These are phyloP conservation scores for Rhizopogon roseolus DNA, from an alignment of 768 basidiomycete genomes.

Conservation along the genomic window DNA sequence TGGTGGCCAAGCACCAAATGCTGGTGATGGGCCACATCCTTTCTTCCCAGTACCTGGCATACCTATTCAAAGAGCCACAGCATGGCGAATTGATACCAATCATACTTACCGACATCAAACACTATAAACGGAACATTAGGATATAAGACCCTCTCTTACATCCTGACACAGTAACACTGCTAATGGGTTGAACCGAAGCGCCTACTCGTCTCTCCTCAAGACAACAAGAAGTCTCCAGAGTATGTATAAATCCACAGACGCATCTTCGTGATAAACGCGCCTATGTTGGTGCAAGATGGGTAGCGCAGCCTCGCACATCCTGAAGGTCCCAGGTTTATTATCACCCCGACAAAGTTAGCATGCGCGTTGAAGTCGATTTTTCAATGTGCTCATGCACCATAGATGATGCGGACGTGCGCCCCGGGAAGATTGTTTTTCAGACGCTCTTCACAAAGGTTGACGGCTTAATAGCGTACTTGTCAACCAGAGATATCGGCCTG, in stretches of 20 bases:
- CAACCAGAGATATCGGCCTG: not conserved
- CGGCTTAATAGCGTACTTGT: not conserved
- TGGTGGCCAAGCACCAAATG: not conserved
- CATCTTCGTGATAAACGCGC: not conserved
- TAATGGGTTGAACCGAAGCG: not conserved
- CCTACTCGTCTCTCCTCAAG: not conserved
- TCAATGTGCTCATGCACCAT: not conserved
- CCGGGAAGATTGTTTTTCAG: not conserved
- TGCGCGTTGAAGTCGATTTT: not conserved
- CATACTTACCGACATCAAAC: not conserved
- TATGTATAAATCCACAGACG: not conserved
- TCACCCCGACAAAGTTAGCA: constrained; percentile 14
- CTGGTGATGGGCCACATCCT: no score
- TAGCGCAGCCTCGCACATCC: constrained; percentile 35
- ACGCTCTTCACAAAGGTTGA: not conserved
- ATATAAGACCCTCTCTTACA: not conserved
- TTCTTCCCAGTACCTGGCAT: no score
- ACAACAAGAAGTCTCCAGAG: not conserved
- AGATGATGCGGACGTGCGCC: constrained; percentile 7
- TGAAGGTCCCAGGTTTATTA: constrained; percentile 22
- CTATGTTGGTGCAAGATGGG: constrained; percentile 7
- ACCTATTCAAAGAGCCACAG: no score
- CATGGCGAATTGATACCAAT: not conserved
- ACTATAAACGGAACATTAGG: not conserved
- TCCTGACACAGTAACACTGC: not conserved